Percentiles rank a stretch among this genome's conserved stretches.
Conservation (phyloP, 805 yeast genomes). For the Scheffersomyces lignosus region DNA sequence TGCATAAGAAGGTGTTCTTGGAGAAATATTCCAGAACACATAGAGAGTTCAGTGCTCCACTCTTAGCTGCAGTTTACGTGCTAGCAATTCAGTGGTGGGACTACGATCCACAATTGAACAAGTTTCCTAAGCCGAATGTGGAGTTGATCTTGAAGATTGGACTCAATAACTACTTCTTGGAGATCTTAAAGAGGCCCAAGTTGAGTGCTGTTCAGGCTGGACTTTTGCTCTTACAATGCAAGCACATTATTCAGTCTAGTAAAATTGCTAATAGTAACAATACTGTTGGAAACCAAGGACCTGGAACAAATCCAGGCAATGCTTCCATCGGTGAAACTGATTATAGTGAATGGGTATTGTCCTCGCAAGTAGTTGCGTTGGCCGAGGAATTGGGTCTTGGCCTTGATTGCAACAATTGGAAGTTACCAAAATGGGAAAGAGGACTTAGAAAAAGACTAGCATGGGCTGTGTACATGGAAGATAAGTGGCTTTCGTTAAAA, state of each 20-base stretch:
- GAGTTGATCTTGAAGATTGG: slow-evolving; percentile 46
- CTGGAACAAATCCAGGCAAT: slow-evolving; percentile 1
- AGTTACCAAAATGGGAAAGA: slow-evolving; percentile 92
- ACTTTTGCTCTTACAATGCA: slow-evolving; percentile 68
- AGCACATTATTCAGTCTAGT: slow-evolving; percentile 35
- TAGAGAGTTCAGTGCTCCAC: slow-evolving; percentile 87
- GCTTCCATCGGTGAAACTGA: slow-evolving; percentile 29
- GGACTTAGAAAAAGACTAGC: slow-evolving; percentile 85
- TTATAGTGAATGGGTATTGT: slow-evolving; percentile 77
- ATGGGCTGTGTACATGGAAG: slow-evolving; percentile 94
- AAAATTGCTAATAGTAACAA: not conserved
- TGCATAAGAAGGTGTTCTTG: slow-evolving; percentile 87
- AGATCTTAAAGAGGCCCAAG: slow-evolving; percentile 82
- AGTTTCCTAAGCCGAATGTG: slow-evolving; percentile 77
- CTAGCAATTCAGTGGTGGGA: slow-evolving; percentile 96
- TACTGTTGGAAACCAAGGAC: not conserved
- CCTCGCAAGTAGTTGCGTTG: slow-evolving; percentile 82
- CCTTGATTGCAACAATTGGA: slow-evolving; percentile 88
- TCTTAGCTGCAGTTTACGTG: slow-evolving; percentile 86
- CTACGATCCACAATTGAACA: slow-evolving; percentile 72
- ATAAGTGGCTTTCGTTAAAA: slow-evolving; percentile 82
- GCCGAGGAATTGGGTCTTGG: slow-evolving; percentile 92
- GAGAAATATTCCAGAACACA: slow-evolving; percentile 91
- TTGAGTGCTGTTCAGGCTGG: slow-evolving; percentile 93
- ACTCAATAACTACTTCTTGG: slow-evolving; percentile 69